Evolutionary conservation across 805 yeast genomes (phyloP), one percentile per base, ranked within the genome.

Genomic region (Isabelozyma heimii): DNA sequence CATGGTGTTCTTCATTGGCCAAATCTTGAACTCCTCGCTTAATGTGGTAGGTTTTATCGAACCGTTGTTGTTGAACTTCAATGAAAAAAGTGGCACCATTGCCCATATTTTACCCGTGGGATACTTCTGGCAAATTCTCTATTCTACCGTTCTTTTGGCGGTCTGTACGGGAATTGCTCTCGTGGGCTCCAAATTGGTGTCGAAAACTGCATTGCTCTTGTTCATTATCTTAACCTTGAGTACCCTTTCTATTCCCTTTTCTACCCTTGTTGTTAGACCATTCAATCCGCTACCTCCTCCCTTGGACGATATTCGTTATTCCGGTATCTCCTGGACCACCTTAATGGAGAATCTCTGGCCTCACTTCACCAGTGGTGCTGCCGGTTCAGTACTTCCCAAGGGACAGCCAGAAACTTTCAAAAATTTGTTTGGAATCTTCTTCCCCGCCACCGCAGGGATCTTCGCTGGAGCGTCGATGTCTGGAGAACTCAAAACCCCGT

Each of bases 401-500:
- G 72, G 67, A 3, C 61, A 61, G 3, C 68, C 70, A 3, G 98
- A 92, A 63, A 89, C 85, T 1, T 90, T 92, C 61, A 82, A 84
- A 47, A 87, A 88, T 62, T 69, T 95, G 54, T 94, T 94, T 78
- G 98, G 98, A 3, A 89, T 94, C 42, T 90, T 94, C 64, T 94
- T 94, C 72, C 97, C 99, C 9, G 97, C 99, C 1, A 92, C 99
- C 0, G 97, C 98, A 6, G 99, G 99, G 49, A 91, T 94, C 26
- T 86, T 94, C 66, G 98, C 99, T 2, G 99, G 99, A 14, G 97
- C 99, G 1, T 88, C 96, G 20, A 94, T 94, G 99, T 90, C 97
- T 39, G 98, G 99, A 15, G 97, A 91, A 58, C 75, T 94, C 53
- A 72, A 80, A 48, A 83, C 80, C 47, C 99, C 99, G 0, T 89